Conservation (phyloP, 306 rosid species). For the Dalbergia oliveri region DNA sequence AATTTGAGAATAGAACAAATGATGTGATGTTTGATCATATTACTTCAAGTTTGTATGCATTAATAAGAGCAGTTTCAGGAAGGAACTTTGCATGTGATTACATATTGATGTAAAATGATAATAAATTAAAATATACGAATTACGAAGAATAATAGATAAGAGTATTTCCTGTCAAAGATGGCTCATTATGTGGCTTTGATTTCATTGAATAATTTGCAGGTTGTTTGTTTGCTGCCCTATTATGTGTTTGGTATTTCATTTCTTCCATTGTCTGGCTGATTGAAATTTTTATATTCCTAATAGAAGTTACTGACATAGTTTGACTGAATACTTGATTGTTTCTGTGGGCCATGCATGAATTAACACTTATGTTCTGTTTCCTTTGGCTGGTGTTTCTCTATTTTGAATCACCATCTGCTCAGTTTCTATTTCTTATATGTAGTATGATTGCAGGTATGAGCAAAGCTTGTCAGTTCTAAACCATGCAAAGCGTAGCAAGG, state of each 20-base stretch:
- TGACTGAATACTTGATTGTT: neutral
- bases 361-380: neutral
- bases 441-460: slow-evolving; percentile 69
- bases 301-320: neutral
- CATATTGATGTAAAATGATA: neutral
- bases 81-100: neutral
- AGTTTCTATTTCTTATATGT: slow-evolving; percentile 38
- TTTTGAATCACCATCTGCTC: slow-evolving; percentile 14
- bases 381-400: slow-evolving; percentile 13
- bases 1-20: neutral
- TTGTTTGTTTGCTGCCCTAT: neutral
- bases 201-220: neutral
- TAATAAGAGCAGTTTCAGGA: neutral
- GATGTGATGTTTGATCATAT: neutral
- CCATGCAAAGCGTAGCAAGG: slow-evolving; percentile 82
- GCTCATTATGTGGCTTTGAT: neutral
- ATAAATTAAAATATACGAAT: neutral
- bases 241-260: neutral
- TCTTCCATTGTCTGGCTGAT: neutral
- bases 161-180: neutral
- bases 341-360: neutral
- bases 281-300: neutral
- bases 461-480: slow-evolving; percentile 87
- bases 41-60: neutral
- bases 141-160: neutral